Base-by-base conservation (phyloP, 768 basidiomycete genomes). In the Naganishia friedmannii region DNA sequence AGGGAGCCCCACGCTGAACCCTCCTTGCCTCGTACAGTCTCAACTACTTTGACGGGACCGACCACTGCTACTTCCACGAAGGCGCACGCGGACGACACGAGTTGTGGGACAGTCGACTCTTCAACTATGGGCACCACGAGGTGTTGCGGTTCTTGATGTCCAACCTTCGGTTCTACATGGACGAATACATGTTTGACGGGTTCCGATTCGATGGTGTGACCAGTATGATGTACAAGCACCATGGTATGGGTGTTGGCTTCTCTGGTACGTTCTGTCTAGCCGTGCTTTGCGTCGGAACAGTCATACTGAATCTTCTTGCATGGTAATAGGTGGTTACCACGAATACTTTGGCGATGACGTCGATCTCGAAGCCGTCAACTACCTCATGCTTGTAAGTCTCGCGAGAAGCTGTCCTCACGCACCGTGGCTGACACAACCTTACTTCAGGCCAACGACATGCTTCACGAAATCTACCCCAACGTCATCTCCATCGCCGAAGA, bases 161-260 rank as follows among this genome's bases (percentile, higher is more conserved):
- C 79, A 99, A 99, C 80, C 83, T 98, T 55, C 87, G 95, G 26
- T 99, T 89, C 85, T 99, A 89, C 84, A 87, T 98, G 82, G 95
- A 99, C 70, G 90, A 92, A 77, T 99, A 90, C 82, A 86, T 86
- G 74, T 97, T 99, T 79, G 96, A 98, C 76, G 96, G 96, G 13
- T 99, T 97, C 87, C 85, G 96, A 53, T 99, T 99, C 78, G 96
- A 99, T 74, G 96, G 96, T 31, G 96, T 99, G 57, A 99, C 96
- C 3, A 94, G 92, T 78, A 98, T 98, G 95, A 94, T 99, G 92
- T 99, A 97, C 83, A 83, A 87, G 65, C 96, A 99, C 78, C 96
- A 98, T 81, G 96, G 96, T 12, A 98, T 98, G 75, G 95, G 95
- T 19, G 87, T 93, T 9, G 96, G 95, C 21, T 99, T 99, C 83